Evolutionary conservation across 129 eudicot genomes (phyloP).

Genomic region (Flaveria brownii): DNA sequence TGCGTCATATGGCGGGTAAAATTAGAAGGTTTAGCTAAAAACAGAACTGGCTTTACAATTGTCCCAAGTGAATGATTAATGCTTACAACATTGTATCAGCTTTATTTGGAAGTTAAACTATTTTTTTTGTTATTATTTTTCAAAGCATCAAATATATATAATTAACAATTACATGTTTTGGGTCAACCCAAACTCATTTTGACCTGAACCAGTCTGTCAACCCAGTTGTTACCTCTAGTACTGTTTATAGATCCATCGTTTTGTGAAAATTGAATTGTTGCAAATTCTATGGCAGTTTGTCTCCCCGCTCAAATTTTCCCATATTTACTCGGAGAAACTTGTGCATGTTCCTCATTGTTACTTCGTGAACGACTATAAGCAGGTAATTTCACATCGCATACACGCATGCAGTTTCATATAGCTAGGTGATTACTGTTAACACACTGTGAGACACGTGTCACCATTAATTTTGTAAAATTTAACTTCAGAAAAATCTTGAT

Average conservation of each 20-base stretch:
- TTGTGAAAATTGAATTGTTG: background rate
- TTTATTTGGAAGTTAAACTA: background rate
- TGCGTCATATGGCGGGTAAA: background rate
- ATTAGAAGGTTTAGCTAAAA: background rate
- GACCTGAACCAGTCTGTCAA: background rate
- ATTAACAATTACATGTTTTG: background rate
- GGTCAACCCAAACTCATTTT: background rate
- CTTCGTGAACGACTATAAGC: constrained; percentile 96
- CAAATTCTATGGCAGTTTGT: constrained; percentile 64
- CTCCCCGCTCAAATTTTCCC: constrained; percentile 71
- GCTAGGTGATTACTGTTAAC: background rate
- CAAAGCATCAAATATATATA: background rate
- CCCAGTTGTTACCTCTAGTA: background rate
- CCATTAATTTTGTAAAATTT: constrained; percentile 7
- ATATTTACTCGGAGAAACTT: constrained; percentile 89
- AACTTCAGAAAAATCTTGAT: constrained; percentile 78
- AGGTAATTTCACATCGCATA: constrained; percentile 44
- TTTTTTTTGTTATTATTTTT: background rate
- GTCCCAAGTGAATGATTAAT: background rate
- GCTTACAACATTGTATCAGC: background rate
- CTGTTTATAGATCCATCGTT: background rate
- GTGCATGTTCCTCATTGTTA: constrained; percentile 98
- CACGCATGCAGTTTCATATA: background rate
- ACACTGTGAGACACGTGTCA: background rate
- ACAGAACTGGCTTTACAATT: background rate